These are phyloP conservation scores for Mucuna pruriens DNA, from an alignment of 306 rosid genomes.

Conservation along the genomic window DNA sequence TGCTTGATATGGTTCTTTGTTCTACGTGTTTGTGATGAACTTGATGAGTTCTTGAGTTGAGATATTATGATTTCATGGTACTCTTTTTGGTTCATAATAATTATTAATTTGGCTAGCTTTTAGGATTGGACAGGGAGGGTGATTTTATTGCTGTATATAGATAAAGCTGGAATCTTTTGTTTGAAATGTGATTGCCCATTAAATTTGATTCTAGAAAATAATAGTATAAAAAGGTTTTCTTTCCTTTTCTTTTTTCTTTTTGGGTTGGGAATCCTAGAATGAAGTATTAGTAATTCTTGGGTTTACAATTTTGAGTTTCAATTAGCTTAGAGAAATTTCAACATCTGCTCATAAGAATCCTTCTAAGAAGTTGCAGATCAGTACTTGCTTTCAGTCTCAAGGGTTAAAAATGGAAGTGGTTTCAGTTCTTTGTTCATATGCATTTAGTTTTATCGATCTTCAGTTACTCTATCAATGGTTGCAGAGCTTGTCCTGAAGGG, in stretches of 20 bases:
- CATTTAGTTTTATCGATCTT: background rate
- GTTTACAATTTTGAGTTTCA: background rate
- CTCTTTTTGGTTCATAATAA: background rate
- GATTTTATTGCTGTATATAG: background rate
- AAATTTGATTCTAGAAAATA: background rate
- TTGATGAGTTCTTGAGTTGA: conserved; percentile 11
- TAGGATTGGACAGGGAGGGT: background rate
- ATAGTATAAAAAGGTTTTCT: background rate
- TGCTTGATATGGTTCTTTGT: background rate
- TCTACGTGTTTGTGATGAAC: background rate
- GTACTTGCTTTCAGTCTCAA: background rate
- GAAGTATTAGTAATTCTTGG: background rate
- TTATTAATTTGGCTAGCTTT: background rate
- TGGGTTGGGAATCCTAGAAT: background rate
- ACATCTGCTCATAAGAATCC: background rate
- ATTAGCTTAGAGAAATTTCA: background rate
- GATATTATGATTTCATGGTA: background rate
- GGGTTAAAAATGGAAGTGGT: background rate
- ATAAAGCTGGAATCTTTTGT: background rate
- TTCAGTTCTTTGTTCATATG: background rate
- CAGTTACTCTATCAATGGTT: background rate
- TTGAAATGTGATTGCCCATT: background rate
- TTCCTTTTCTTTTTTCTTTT: background rate
- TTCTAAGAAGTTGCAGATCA: conserved; percentile 3
- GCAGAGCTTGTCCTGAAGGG: background rate